phyloP scores from a whole-genome alignment of 768 basidiomycete species.

The Pleurotus djamor region DNA sequence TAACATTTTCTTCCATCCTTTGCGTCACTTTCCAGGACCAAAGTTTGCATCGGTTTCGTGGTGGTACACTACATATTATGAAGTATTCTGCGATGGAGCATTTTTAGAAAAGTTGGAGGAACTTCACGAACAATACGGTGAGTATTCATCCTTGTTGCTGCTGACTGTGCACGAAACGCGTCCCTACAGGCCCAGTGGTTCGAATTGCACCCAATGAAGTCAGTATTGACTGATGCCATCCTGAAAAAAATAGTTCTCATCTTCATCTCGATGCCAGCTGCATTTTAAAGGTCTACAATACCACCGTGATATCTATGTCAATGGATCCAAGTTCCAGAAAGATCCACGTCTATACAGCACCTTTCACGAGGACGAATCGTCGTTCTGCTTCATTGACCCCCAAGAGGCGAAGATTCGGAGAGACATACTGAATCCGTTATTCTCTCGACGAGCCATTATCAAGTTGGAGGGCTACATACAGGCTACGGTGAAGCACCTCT shows the following conservation, averaged over 20 bases:
- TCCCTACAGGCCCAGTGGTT: constrained; percentile 29
- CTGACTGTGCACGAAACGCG: neutral
- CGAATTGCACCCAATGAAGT: constrained; percentile 35
- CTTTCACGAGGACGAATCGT: constrained; percentile 21
- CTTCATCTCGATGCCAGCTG: constrained; percentile 18
- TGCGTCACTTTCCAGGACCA: constrained; percentile 25
- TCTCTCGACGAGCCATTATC: constrained; percentile 29
- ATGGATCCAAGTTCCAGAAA: constrained; percentile 22
- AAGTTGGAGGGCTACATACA: constrained; percentile 24
- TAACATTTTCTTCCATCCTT: constrained; percentile 22
- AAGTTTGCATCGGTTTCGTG: constrained; percentile 20
- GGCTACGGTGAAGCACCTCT: constrained; percentile 17
- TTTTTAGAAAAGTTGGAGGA: constrained; percentile 21
- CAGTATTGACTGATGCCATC: neutral
- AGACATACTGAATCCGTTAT: constrained; percentile 26
- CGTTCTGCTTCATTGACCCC: constrained; percentile 23
- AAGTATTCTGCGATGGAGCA: constrained; percentile 20
- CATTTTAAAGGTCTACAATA: constrained; percentile 33
- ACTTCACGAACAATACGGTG: constrained; percentile 23
- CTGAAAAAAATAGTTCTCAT: neutral
- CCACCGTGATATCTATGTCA: constrained; percentile 29
- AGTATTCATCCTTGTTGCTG: constrained; percentile 1
- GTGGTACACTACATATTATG: constrained; percentile 24
- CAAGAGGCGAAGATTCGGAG: constrained; percentile 21
- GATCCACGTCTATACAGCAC: constrained; percentile 21